Base-by-base conservation (phyloP, 1,139 yeast genomes). In the Pichia sp. region DNA sequence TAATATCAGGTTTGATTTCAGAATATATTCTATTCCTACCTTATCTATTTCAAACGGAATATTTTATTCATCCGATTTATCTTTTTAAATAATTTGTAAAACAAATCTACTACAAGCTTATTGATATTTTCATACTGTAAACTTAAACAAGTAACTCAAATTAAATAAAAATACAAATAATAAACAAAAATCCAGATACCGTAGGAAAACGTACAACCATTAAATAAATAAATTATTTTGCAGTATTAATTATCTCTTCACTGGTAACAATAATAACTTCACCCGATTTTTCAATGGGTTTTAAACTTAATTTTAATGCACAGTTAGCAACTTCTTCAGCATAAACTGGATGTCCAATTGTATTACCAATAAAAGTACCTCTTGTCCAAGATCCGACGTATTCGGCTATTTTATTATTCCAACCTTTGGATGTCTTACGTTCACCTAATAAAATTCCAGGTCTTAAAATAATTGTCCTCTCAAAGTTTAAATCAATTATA, bases 401-500 rank as follows among this genome's bases (percentile, higher is more conserved):
- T 7, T 48, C 60, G 4, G 62, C 62, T 5, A 64, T 56, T 1
- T 63, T 58, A 49, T 66, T 67, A 8, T 66, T 61, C 36, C 66
- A 58, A 0, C 78, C 78, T 53, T 73, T 73, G 6, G 65, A 44
- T 2, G 56, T 57, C n/a, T 69, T 71, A 56, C 94, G 69, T 33
- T 76, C 71, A 4, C 94, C 95, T 10, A 84, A 58, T 40, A 86
- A 67, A 0, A 69, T 62, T 10, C 95, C 95, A 0, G 95, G 95
- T 59, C 84, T 73, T 47, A 87, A 63, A 51, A 86, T 81, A 41
- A 85, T 72, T 0, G 87, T 79, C 48, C 78, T 70, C n/a, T 81
- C 81, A 63, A 86, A 86, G 27, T 71, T 74, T 50, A 86, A 68
- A 0, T 68, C 78, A 43, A 72, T 64, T 4, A 83, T 67, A 46